These are phyloP conservation scores for Blastobotrys indianensis DNA, from an alignment of 1,139 yeast genomes.

Conservation along the genomic window DNA sequence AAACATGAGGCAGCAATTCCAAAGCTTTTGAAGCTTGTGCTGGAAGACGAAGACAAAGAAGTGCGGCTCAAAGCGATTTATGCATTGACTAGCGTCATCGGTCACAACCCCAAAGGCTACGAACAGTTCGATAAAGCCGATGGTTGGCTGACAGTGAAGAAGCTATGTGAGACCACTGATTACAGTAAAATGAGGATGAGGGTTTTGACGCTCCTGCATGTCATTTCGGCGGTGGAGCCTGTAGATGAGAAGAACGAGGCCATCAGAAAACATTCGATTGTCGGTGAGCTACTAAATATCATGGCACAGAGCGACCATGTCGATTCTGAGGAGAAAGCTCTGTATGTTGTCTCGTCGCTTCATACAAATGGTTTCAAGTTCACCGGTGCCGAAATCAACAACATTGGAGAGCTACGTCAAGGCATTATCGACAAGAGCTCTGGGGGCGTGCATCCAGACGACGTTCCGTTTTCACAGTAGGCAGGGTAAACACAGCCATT, in stretches of 20 bases:
- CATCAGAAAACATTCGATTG: slow-evolving; percentile 41
- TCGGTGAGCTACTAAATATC: slow-evolving; percentile 38
- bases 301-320: slow-evolving; percentile 37
- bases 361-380: slow-evolving; percentile 43
- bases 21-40: slow-evolving; percentile 22
- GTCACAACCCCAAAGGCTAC: slow-evolving; percentile 61
- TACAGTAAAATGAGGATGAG: slow-evolving; percentile 41
- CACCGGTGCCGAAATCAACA: slow-evolving; percentile 41
- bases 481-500: too few relatives aligned
- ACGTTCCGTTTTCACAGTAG: slow-evolving; percentile 17
- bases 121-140: slow-evolving; percentile 46
- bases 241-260: slow-evolving; percentile 36
- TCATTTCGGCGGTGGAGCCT: slow-evolving; percentile 51
- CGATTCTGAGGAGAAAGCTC: slow-evolving; percentile 55
- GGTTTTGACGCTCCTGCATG: slow-evolving; percentile 46
- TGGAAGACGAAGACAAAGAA: slow-evolving; percentile 26
- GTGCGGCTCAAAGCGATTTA: slow-evolving; percentile 59
- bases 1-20: slow-evolving; percentile 23
- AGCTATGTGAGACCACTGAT: slow-evolving; percentile 23
- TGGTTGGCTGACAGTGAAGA: slow-evolving; percentile 56
- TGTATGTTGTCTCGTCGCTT: slow-evolving; percentile 49
- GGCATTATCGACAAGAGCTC: slow-evolving; percentile 16
- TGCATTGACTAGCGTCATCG: slow-evolving; percentile 69
- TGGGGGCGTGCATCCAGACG: slow-evolving; percentile 18
- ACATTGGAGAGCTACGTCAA: slow-evolving; percentile 40